These are phyloP conservation scores for Beta vulgaris DNA, from an alignment of 148 eudicot genomes.

Conservation along the genomic window DNA sequence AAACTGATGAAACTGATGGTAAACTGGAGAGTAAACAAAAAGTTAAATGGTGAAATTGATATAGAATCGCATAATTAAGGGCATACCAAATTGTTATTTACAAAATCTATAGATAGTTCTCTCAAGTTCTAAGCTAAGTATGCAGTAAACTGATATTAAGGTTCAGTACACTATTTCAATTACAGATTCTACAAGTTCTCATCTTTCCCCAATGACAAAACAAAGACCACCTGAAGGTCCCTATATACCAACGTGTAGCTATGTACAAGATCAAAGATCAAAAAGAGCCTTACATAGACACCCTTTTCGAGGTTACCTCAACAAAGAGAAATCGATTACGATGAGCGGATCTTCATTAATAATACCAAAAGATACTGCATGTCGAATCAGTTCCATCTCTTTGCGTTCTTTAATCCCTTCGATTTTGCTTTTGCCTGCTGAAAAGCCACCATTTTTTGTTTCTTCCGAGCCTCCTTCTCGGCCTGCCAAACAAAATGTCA, in stretches of 20 bases:
- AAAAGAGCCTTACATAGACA: neutral
- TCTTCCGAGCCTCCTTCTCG: slow-evolving; percentile 89
- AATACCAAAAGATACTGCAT: slow-evolving; percentile 1
- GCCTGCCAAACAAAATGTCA: slow-evolving; percentile 47
- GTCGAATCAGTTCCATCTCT: slow-evolving; percentile 80
- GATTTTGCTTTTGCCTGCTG: slow-evolving; percentile 90
- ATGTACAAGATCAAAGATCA: slow-evolving; percentile 26
- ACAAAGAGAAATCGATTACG: neutral
- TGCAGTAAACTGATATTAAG: neutral
- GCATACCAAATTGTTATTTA: slow-evolving; percentile 13
- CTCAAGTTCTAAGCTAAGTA: slow-evolving; percentile 12
- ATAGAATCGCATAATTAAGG: neutral
- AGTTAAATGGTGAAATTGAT: too few species aligned
- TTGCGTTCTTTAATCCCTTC: slow-evolving; percentile 62
- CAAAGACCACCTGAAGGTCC: neutral
- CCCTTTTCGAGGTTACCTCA: neutral
- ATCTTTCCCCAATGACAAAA: neutral
- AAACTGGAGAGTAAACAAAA: neutral
- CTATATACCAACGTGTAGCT: neutral
- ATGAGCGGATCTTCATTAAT: slow-evolving; percentile 21
- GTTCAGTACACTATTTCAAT: neutral
- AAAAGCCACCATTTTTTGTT: slow-evolving; percentile 81
- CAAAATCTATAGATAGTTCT: slow-evolving; percentile 11
- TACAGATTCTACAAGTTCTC: slow-evolving; percentile 3
- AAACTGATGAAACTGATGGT: neutral